A percentile compares a stretch with the other conserved stretches of the same genome.
Conservation (phyloP, 129 eudicot genomes). For the Arctium minus region DNA sequence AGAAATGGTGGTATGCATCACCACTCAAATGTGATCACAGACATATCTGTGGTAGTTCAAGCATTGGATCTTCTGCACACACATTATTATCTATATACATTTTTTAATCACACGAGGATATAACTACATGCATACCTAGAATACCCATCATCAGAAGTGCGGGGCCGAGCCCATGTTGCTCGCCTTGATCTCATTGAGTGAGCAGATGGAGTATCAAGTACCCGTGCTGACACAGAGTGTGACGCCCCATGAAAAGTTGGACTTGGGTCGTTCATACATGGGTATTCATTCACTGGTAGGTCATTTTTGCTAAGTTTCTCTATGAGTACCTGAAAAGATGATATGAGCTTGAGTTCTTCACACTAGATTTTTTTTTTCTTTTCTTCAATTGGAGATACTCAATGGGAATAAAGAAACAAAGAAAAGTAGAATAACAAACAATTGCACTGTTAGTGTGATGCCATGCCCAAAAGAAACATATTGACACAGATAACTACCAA, state of each 20-base stretch:
- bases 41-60: neutral
- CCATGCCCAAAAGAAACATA: too few species aligned
- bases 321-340: conserved; percentile 60
- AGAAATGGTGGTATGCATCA: neutral
- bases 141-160: conserved; percentile 80
- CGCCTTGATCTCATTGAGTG: conserved; percentile 80
- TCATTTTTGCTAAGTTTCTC: conserved; percentile 80
- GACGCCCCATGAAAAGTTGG: conserved; percentile 75
- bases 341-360: neutral
- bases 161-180: conserved; percentile 79
- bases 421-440: neutral
- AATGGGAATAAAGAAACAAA: neutral
- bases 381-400: neutral
- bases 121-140: conserved; percentile 50
- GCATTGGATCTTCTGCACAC: neutral
- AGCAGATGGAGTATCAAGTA: conserved; percentile 48
- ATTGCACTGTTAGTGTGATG: too few species aligned
- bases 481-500: too few species aligned
- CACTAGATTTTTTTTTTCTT: neutral
- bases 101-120: neutral
- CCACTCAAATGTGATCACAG: neutral
- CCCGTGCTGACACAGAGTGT: conserved; percentile 39
- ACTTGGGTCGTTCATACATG: conserved; percentile 94
- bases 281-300: conserved; percentile 75
- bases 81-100: neutral